Percentiles rank a stretch among this genome's conserved stretches.
Conservation (phyloP, 352 stramenopile genomes). For the Peronospora destructor region DNA sequence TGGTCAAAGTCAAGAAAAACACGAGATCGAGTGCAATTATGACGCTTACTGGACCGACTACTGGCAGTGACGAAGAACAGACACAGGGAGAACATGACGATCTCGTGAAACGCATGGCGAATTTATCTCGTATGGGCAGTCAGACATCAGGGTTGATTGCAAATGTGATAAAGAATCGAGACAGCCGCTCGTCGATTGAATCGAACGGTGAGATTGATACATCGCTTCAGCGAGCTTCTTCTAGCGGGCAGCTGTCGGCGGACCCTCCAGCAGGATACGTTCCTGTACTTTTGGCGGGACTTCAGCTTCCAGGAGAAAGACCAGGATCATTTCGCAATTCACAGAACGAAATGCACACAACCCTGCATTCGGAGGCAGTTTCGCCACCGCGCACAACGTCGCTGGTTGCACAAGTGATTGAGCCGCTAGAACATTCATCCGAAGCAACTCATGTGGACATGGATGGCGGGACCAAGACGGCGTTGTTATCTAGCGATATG, state of each 20-base stretch:
- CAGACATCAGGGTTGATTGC: constrained; percentile 49
- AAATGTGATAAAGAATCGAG: constrained; percentile 37
- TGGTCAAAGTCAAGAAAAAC: constrained; percentile 75
- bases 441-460: constrained; percentile 2
- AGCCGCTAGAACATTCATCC: constrained; percentile 26
- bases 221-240: constrained; percentile 12
- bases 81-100: constrained; percentile 37
- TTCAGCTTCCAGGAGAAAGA: constrained; percentile 33
- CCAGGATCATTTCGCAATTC: constrained; percentile 23
- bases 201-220: constrained; percentile 5
- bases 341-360: constrained; percentile 9
- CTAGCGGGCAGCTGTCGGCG: constrained; percentile 12
- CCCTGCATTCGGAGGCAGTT: constrained; percentile 2
- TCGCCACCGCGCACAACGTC: constrained; percentile 17
- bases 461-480: constrained; percentile 2
- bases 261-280: constrained; percentile 37
- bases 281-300: constrained; percentile 40
- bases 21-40: constrained; percentile 17
- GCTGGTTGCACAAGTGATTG: constrained; percentile 35
- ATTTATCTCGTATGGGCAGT: constrained; percentile 53
- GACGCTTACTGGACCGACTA: not conserved
- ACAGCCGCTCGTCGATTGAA: constrained; percentile 18
- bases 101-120: constrained; percentile 66
- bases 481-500: constrained; percentile 38
- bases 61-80: constrained; percentile 10